Evolutionary conservation across 345 rosid species (phyloP).

Genomic region (Hibiscus trionum): DNA sequence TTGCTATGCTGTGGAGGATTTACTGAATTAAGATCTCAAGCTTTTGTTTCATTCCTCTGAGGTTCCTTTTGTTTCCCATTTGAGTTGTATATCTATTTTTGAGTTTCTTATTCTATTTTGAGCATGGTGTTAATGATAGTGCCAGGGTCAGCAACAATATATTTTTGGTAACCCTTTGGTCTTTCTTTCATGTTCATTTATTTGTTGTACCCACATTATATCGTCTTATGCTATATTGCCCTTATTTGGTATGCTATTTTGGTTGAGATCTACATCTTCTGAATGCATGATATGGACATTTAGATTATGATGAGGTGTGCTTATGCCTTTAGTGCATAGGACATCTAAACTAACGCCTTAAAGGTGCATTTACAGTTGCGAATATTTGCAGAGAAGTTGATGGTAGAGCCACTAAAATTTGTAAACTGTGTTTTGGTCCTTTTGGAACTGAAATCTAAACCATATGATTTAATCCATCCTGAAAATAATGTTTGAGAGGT

Average conservation of each 20-base stretch:
- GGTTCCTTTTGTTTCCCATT: constrained; percentile 7
- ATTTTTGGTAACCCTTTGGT: constrained; percentile 1
- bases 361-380: neutral
- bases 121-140: neutral
- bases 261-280: neutral
- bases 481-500: neutral
- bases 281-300: neutral
- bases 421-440: neutral
- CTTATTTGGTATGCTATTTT: neutral
- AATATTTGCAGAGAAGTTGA: too few species aligned
- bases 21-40: neutral
- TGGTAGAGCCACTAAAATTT: neutral
- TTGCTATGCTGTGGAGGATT: neutral
- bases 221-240: constrained; percentile 10
- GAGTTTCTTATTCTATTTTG: constrained; percentile 1
- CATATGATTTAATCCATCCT: neutral
- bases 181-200: neutral
- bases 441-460: neutral
- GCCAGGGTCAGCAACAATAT: neutral
- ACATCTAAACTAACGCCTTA: neutral
- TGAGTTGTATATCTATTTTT: neutral
- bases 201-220: neutral
- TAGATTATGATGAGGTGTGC: neutral
- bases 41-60: neutral
- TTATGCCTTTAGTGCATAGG: neutral